These are phyloP conservation scores for Diutina neorugosa DNA, from an alignment of 1,139 yeast genomes.

Conservation along the genomic window DNA sequence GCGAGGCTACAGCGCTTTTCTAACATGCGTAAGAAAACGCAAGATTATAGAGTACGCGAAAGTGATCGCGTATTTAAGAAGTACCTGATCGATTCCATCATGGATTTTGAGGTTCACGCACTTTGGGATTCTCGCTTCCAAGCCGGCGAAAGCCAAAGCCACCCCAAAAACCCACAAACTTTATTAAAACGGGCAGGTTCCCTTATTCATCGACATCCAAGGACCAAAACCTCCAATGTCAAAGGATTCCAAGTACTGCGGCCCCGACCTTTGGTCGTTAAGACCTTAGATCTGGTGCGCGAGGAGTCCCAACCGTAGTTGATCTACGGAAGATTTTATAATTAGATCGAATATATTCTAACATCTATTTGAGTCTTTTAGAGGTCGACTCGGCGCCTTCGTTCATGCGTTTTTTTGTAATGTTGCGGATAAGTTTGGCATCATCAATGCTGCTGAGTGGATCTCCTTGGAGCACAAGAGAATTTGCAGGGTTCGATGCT, in stretches of 20 bases:
- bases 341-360: neutral
- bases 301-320: slow-evolving; percentile 5
- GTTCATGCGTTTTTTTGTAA: slow-evolving; percentile 30
- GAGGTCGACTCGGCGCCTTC: neutral
- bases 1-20: slow-evolving; percentile 8
- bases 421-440: slow-evolving; percentile 42
- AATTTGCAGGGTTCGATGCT: slow-evolving; percentile 23
- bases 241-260: slow-evolving; percentile 30
- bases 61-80: slow-evolving; percentile 34
- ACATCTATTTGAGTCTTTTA: slow-evolving; percentile 6
- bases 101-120: slow-evolving; percentile 39
- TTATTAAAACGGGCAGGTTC: slow-evolving; percentile 1
- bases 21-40: slow-evolving; percentile 8
- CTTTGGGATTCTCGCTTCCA: slow-evolving; percentile 29
- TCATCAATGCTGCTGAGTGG: slow-evolving; percentile 37
- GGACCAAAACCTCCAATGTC: slow-evolving; percentile 5
- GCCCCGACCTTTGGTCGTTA: slow-evolving; percentile 28
- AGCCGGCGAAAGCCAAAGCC: neutral
- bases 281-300: slow-evolving; percentile 8
- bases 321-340: neutral
- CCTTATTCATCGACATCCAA: neutral
- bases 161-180: neutral
- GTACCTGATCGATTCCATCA: slow-evolving; percentile 21
- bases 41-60: slow-evolving; percentile 37
- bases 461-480: slow-evolving; percentile 15